Percentiles rank a stretch among this genome's conserved stretches.
phyloP scores from a whole-genome alignment of 257 asterid genomes.

The Solanum pennellii region DNA sequence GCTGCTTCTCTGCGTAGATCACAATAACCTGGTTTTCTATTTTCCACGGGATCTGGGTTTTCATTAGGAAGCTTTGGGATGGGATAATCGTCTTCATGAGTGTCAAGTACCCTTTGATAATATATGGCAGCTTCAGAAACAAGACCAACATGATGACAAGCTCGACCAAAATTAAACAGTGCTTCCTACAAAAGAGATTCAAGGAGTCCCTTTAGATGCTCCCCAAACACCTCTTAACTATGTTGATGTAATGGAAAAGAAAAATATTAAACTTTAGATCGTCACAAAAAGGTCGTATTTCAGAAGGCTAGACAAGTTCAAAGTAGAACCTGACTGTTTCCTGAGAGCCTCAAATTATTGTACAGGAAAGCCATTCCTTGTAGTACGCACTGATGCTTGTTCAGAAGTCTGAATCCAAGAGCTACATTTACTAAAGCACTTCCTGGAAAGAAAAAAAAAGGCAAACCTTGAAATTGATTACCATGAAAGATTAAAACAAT shows the following conservation, averaged over 20 bases:
- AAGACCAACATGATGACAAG: constrained; percentile 75
- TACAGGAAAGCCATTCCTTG: constrained; percentile 77
- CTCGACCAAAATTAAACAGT: constrained; percentile 61
- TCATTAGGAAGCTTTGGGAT: constrained; percentile 59
- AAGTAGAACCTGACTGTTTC: constrained; percentile 46
- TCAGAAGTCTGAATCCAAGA: constrained; percentile 64
- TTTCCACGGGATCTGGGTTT: constrained; percentile 14
- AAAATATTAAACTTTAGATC: neutral
- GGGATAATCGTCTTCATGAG: constrained; percentile 42
- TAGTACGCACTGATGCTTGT: constrained; percentile 66
- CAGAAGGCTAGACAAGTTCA: constrained; percentile 1
- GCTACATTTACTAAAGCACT: constrained; percentile 75
- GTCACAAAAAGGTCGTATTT: neutral
- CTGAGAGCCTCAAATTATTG: constrained; percentile 40
- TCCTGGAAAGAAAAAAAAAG: constrained; percentile 18
- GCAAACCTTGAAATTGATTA: neutral
- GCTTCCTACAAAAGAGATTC: constrained; percentile 40
- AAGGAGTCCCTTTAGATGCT: neutral
- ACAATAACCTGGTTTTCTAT: constrained; percentile 44
- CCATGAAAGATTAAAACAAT: neutral
- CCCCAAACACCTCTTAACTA: neutral
- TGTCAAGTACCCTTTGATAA: constrained; percentile 56
- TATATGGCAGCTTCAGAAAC: constrained; percentile 51
- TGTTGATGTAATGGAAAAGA: neutral
- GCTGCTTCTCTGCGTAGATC: constrained; percentile 82